These are phyloP conservation scores for Penicillium chermesinum DNA, from an alignment of 495 filamentous ascomycete genomes.

Conservation along the genomic window DNA sequence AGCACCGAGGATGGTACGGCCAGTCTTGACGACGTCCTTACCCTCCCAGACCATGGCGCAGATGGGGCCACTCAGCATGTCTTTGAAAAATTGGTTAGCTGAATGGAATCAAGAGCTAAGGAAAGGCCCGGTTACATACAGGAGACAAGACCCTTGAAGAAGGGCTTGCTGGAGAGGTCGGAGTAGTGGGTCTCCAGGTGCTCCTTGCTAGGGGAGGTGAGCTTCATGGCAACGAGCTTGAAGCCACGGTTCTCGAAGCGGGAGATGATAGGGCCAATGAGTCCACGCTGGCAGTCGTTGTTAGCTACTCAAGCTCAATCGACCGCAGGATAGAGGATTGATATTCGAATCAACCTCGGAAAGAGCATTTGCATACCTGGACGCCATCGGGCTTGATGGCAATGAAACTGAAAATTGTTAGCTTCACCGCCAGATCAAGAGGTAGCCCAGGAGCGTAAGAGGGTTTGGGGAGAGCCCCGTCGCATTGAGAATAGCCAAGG, in stretches of 20 bases:
- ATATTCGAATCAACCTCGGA: background rate
- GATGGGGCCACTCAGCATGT: conserved; percentile 97
- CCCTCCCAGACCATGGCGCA: conserved; percentile 99
- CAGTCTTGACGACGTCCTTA: conserved; percentile 95
- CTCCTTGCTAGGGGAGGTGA: conserved; percentile 75
- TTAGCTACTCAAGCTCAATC: conserved; percentile 21
- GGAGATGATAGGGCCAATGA: conserved; percentile 91
- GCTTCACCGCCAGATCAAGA: conserved; percentile 35
- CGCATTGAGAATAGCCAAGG: conserved; percentile 5
- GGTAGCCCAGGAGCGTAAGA: conserved; percentile 18
- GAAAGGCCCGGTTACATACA: conserved; percentile 49
- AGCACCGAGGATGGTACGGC: conserved; percentile 89
- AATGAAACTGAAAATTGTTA: conserved; percentile 76
- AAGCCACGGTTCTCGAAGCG: conserved; percentile 96
- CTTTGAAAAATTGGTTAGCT: conserved; percentile 42
- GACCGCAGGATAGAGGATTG: conserved; percentile 4
- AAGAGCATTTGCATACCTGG: conserved; percentile 60
- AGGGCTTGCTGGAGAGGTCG: conserved; percentile 87
- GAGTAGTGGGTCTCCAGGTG: conserved; percentile 98
- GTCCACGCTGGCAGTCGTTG: conserved; percentile 66
- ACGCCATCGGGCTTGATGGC: conserved; percentile 99
- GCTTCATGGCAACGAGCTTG: conserved; percentile 98
- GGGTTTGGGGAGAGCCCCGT: conserved; percentile 15
- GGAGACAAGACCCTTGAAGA: conserved; percentile 88
- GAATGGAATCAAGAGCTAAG: background rate